phyloP scores from a whole-genome alignment of 1,284 basidiomycete species.

The Agaricales sp. region DNA sequence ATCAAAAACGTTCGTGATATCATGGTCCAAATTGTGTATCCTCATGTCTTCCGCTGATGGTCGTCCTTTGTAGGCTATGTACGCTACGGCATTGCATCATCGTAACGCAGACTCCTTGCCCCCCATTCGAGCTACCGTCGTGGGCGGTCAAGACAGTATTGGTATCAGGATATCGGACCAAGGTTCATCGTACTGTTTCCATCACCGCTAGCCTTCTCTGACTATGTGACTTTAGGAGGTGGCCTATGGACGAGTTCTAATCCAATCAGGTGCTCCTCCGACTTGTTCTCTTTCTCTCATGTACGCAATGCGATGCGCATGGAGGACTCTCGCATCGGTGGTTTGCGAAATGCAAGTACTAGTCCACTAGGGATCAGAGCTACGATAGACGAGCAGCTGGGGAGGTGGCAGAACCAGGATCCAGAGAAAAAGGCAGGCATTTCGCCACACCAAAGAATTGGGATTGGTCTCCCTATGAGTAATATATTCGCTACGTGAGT shows the following conservation, averaged over 20 bases:
- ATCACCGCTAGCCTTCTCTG: background rate
- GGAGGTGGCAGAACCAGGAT: constrained; percentile 29
- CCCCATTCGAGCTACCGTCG: constrained; percentile 63
- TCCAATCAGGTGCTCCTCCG: constrained; percentile 49
- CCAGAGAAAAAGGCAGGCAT: constrained; percentile 36
- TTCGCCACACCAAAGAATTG: constrained; percentile 53
- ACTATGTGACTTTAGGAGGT: constrained; percentile 39
- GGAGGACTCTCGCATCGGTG: constrained; percentile 58
- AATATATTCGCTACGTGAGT: constrained; percentile 73
- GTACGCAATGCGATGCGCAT: constrained; percentile 62
- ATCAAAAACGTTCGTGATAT: constrained; percentile 66
- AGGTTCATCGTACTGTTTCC: constrained; percentile 32
- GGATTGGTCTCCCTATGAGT: constrained; percentile 78
- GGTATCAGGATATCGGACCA: constrained; percentile 79
- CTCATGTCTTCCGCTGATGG: background rate
- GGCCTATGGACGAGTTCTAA: constrained; percentile 42
- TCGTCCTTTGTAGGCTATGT: constrained; percentile 43
- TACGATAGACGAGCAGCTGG: constrained; percentile 68
- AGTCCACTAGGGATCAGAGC: constrained; percentile 56
- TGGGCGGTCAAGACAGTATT: constrained; percentile 61
- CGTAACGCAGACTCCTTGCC: constrained; percentile 31
- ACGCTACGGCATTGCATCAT: constrained; percentile 48
- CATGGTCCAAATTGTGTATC: too few relatives aligned
- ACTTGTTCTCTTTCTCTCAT: constrained; percentile 79
- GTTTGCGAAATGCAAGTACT: constrained; percentile 53